Conservation (phyloP, 495 filamentous ascomycete genomes). For the Annulohypoxylon bovei region DNA sequence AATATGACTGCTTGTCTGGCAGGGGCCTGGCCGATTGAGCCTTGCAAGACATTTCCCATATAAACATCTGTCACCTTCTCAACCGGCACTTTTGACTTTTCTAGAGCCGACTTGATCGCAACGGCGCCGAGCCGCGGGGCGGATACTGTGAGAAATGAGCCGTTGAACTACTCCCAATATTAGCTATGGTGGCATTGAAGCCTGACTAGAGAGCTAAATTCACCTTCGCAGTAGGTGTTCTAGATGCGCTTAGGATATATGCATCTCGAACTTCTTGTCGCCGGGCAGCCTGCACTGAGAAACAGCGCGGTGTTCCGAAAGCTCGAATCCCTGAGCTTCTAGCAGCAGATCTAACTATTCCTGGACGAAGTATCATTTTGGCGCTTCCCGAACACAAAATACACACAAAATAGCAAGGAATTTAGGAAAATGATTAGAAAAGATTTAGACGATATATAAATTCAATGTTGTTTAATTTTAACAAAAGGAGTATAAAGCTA, state of each 20-base stretch:
- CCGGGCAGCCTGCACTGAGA: conserved; percentile 69
- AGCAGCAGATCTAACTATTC: conserved; percentile 15
- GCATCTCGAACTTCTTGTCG: conserved; percentile 81
- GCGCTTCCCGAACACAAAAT: not conserved
- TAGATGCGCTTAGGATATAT: conserved; percentile 87
- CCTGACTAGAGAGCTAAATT: not conserved
- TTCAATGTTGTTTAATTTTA: not conserved
- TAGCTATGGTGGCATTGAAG: conserved; percentile 19
- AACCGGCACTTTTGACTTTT: conserved; percentile 80
- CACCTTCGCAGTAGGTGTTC: conserved; percentile 90
- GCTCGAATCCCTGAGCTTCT: conserved; percentile 20
- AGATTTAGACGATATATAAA: not conserved
- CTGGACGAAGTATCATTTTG: conserved; percentile 24
- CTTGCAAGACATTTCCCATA: conserved; percentile 97
- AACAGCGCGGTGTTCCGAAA: conserved; percentile 64
- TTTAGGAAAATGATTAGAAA: not conserved
- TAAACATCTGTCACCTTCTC: conserved; percentile 88
- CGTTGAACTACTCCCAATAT: conserved; percentile 79
- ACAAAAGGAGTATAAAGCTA: not conserved
- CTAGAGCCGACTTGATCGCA: conserved; percentile 88
- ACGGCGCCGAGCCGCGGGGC: conserved; percentile 85
- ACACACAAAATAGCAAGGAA: not conserved
- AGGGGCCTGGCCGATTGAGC: conserved; percentile 83
- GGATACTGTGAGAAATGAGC: conserved; percentile 81
- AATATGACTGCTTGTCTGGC: conserved; percentile 90